These are phyloP conservation scores for Acacia concinna DNA, from an alignment of 331 rosid species.

Conservation along the genomic window DNA sequence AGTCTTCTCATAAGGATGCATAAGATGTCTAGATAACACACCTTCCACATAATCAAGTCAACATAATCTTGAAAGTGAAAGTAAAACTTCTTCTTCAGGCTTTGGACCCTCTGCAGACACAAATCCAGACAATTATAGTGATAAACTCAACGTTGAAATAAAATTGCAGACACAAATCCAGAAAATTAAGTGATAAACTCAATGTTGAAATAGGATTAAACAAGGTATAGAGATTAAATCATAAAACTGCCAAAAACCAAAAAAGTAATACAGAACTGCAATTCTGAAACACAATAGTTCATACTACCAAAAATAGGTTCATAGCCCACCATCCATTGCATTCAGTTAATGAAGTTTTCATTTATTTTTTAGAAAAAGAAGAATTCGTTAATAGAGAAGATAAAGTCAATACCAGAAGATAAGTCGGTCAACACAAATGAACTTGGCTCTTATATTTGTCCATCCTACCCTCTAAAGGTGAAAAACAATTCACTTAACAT, in stretches of 20 bases:
- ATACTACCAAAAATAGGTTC: conserved; percentile 6
- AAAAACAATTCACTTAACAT: background rate
- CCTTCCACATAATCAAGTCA: conserved; percentile 94
- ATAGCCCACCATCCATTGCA: background rate
- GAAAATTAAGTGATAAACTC: conserved; percentile 31
- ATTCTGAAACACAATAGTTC: conserved; percentile 1
- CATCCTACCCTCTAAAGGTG: conserved; percentile 1
- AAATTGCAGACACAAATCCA: conserved; percentile 24
- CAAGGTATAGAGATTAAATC: conserved; percentile 2
- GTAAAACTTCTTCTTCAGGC: conserved; percentile 84
- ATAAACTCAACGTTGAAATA: conserved; percentile 24
- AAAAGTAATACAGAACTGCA: conserved; percentile 12
- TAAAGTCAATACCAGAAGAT: background rate
- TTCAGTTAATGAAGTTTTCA: background rate
- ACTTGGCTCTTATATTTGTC: background rate
- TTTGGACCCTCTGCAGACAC: conserved; percentile 72
- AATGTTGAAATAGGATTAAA: conserved; percentile 24
- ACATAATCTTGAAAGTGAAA: conserved; percentile 93
- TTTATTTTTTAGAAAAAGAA: background rate
- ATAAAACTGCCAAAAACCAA: background rate
- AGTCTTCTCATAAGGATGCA: conserved; percentile 24
- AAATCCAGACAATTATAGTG: conserved; percentile 26
- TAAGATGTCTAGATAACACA: conserved; percentile 35
- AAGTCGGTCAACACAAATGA: background rate
- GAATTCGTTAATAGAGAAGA: background rate